Evolutionary conservation across 192 early-diverging fungal genomes (phyloP).

Genomic region (Dissophora ornata): DNA sequence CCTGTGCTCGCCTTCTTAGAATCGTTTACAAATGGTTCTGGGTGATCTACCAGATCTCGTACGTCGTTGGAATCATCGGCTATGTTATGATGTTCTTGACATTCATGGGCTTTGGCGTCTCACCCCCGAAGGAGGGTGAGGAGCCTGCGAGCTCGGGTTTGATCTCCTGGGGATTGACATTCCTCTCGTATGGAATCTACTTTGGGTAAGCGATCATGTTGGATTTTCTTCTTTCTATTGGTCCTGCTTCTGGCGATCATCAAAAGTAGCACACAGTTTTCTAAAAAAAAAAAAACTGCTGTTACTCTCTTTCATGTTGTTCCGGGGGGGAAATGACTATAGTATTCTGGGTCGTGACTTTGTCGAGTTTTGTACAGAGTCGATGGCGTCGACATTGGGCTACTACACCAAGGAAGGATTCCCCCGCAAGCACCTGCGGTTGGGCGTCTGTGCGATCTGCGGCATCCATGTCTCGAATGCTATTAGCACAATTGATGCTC

Average conservation of each 20-base stretch:
- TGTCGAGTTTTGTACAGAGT: conserved; percentile 71
- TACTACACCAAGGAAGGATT: conserved; percentile 72
- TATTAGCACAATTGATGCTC: conserved; percentile 49
- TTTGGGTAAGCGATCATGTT: conserved; percentile 63
- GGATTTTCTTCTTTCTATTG: neutral
- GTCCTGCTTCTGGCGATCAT: neutral
- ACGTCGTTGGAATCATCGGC: conserved; percentile 65
- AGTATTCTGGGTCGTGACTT: conserved; percentile 71
- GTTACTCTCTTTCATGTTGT: too few relatives aligned
- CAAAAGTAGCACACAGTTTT: too few relatives aligned
- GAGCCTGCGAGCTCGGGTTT: conserved; percentile 41
- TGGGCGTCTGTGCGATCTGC: conserved; percentile 69
- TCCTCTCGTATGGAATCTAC: conserved; percentile 68
- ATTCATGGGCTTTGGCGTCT: conserved; percentile 63
- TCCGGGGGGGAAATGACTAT: too few relatives aligned
- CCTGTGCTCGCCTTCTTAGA: conserved; percentile 31
- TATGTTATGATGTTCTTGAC: conserved; percentile 63
- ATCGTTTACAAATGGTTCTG: conserved; percentile 73
- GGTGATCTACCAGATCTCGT: conserved; percentile 68
- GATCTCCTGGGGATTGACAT: conserved; percentile 56
- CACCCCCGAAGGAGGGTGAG: conserved; percentile 27
- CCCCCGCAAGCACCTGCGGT: conserved; percentile 64
- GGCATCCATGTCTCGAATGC: conserved; percentile 59
- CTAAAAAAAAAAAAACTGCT: too few relatives aligned
- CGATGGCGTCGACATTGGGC: conserved; percentile 71